phyloP scores from a whole-genome alignment of 2,329 filamentous ascomycete species.

The Penicillium sp. region DNA sequence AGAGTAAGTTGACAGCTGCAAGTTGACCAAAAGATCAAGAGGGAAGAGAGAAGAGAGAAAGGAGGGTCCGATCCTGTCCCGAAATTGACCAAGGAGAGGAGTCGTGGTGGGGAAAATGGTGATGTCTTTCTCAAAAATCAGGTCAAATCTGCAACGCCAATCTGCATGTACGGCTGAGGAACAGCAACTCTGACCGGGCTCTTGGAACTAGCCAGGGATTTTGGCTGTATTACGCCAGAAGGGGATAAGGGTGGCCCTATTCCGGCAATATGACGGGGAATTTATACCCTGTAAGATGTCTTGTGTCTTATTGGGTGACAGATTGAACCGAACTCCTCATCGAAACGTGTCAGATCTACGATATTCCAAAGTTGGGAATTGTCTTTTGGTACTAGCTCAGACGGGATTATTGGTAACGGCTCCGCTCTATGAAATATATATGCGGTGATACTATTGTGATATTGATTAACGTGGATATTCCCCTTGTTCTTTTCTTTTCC shows the following conservation, averaged over 20 bases:
- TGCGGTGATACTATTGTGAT: not conserved
- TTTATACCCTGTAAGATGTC: not conserved
- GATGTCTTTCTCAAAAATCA: not conserved
- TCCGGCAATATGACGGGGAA: not conserved
- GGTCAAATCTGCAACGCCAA: not conserved
- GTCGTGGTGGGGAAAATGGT: not conserved
- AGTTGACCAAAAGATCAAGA: slow-evolving; percentile 10
- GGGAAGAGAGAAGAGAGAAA: not conserved
- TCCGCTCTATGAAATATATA: slow-evolving; percentile 3
- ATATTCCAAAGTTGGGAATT: not conserved
- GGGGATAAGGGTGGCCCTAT: slow-evolving; percentile 5
- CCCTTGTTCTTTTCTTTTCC: not conserved
- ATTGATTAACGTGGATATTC: not conserved
- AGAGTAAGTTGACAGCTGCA: slow-evolving; percentile 32
- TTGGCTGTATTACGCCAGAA: slow-evolving; percentile 12
- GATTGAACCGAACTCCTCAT: slow-evolving; percentile 21
- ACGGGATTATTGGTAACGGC: slow-evolving; percentile 11
- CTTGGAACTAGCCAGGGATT: slow-evolving; percentile 5
- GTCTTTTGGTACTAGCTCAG: not conserved
- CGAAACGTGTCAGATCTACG: slow-evolving; percentile 21
- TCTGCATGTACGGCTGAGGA: slow-evolving; percentile 3
- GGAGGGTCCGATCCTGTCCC: not conserved
- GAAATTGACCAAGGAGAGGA: not conserved
- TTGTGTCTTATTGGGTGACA: not conserved
- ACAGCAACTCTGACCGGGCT: slow-evolving; percentile 7